A percentile compares a stretch with the other conserved stretches of the same genome.
Conservation (phyloP, 2,329 filamentous ascomycete genomes). For the Paraphaeosphaeria sporulosa region DNA sequence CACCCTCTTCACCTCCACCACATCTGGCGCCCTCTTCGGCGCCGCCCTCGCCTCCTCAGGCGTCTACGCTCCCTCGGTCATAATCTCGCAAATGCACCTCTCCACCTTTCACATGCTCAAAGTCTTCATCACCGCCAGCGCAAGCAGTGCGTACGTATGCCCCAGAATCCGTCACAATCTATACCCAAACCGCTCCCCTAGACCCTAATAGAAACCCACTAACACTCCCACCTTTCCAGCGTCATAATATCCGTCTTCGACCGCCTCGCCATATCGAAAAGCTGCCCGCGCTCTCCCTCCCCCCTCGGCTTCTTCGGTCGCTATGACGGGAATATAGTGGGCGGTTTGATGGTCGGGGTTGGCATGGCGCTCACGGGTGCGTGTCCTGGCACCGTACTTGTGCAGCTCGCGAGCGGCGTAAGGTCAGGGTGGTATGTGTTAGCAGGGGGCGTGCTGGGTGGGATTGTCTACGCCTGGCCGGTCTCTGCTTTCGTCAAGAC, state of each 20-base stretch:
- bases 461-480: constrained; percentile 47
- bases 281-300: too few species aligned
- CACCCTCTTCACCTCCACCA: too few species aligned
- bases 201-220: not conserved
- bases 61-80: constrained; percentile 17
- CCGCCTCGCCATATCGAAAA: not conserved
- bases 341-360: constrained; percentile 67
- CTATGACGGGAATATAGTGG: constrained; percentile 71
- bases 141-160: constrained; percentile 19
- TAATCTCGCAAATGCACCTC: constrained; percentile 19
- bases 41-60: constrained; percentile 20
- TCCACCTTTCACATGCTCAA: constrained; percentile 21
- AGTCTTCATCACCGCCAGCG: constrained; percentile 20
- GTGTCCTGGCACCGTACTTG: constrained; percentile 71
- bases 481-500: too few species aligned
- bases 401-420: constrained; percentile 65
- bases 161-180: not conserved
- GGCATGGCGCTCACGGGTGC: constrained; percentile 72
- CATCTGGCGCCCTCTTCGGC: constrained; percentile 10
- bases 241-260: not conserved
- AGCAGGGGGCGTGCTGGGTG: constrained; percentile 63
- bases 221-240: not conserved
- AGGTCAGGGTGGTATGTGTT: constrained; percentile 61
- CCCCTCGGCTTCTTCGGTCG: not conserved
- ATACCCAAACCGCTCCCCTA: too few species aligned